Evolutionary conservation across 441 rosid genomes (phyloP), one percentile per base, ranked within the genome.

Genomic region (Populus tomentosa): DNA sequence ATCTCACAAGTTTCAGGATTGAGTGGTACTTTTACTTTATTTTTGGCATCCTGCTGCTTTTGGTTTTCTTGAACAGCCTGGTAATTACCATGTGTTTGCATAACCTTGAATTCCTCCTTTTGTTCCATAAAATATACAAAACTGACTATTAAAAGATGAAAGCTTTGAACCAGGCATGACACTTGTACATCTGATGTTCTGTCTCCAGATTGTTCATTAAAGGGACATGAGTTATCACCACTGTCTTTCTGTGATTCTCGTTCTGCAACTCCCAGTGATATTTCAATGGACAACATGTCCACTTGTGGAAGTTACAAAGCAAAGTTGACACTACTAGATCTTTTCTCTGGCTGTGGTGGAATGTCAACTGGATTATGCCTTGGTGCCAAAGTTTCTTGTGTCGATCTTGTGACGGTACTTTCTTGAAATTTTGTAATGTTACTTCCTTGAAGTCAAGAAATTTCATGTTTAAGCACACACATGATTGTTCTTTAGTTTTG

Each of bases 261-360:
- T 62, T 79, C 85, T 24, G n/a, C 80, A 70, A 67, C 73, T 69
- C 75, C 81, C 35, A 42, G 74, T 28, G 56, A 75, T 74, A 30
- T 72, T 61, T 76, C 79, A 67, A 50, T 76, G 65, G 82, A 80
- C 53, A 81, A 33, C 73, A 70, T 76, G 75, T 82, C 84, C 61
- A 80, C 23, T 72, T 36, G 77, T 73, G 90, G 82, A 69, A 66
- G 67, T 77, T 67, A 53, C 79, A 84, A 87, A 85, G 75, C 79
- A 69, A 87, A 88, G 76, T 83, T 95, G 70, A 70, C 76, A 10
- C 82, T 95, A 36, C 88, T 93, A 78, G 98, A 95, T 89, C 90
- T 93, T 72, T 95, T 89, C 85, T 88, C 93, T 80, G 98, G 98
- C 63, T 93, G 98, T 84, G 98, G 98, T 82, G 98, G 98, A 86